Percentiles rank a stretch among this genome's conserved stretches.
Evolutionary conservation across 2,329 filamentous ascomycete species (phyloP).

Genomic region (Gnomoniopsis smithogilvyi): DNA sequence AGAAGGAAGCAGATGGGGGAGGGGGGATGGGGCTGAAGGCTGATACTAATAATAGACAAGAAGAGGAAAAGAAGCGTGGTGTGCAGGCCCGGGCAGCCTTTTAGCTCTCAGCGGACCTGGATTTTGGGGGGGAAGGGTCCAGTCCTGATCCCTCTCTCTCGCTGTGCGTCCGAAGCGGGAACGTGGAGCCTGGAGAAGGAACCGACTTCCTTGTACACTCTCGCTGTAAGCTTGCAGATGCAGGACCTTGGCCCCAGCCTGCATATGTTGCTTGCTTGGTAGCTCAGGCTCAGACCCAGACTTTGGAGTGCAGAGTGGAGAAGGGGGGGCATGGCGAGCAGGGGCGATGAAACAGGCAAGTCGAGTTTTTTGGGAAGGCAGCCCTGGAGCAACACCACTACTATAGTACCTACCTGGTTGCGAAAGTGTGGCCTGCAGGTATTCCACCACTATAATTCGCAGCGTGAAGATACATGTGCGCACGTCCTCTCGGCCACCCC

Average conservation of each 20-base stretch:
- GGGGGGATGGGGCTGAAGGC: constrained; percentile 47
- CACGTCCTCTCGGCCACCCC: not conserved
- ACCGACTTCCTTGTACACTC: not conserved
- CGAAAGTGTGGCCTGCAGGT: too few relatives aligned
- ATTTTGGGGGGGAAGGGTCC: not conserved
- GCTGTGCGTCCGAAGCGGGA: too few relatives aligned
- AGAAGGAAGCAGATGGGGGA: constrained; percentile 20
- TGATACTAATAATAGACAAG: constrained; percentile 52
- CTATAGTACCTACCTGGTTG: too few relatives aligned
- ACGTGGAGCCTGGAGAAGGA: not conserved
- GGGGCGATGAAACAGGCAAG: constrained; percentile 5
- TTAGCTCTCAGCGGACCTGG: constrained; percentile 9
- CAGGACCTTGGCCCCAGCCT: too few relatives aligned
- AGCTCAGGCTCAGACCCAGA: not conserved
- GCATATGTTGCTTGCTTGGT: not conserved
- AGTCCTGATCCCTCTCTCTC: not conserved
- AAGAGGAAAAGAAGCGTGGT: constrained; percentile 20
- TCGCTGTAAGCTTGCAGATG: not conserved
- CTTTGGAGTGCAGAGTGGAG: constrained; percentile 1
- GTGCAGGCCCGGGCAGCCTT: constrained; percentile 22
- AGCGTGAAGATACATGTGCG: not conserved
- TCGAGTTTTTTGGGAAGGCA: not conserved
- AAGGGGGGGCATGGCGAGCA: constrained; percentile 3
- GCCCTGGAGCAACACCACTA: not conserved
- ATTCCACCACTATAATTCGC: not conserved